These are phyloP conservation scores for Syncephalastrum contaminatum DNA, from an alignment of 371 early-diverging fungal species.

Conservation along the genomic window DNA sequence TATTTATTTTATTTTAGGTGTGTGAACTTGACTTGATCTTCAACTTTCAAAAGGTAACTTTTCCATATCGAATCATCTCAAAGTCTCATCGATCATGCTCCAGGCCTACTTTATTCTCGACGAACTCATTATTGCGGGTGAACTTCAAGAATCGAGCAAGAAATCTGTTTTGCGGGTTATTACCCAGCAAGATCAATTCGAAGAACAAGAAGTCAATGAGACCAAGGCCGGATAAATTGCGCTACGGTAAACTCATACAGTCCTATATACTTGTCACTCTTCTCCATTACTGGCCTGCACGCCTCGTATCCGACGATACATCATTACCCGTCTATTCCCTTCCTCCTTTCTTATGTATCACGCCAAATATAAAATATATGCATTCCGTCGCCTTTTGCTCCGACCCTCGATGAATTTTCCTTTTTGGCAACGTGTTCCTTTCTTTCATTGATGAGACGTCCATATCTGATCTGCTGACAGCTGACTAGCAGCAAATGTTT, in stretches of 20 bases:
- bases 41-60: conserved; percentile 78
- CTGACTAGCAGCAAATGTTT: too few species aligned
- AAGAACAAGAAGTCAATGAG: conserved; percentile 70
- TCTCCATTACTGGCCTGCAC: too few species aligned
- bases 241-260: too few species aligned
- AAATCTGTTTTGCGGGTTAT: conserved; percentile 75
- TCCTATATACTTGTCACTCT: too few species aligned
- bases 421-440: background rate
- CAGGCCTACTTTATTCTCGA: conserved; percentile 85
- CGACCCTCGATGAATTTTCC: background rate
- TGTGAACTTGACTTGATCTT: conserved; percentile 90
- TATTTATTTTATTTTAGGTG: conserved; percentile 45
- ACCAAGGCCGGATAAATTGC: conserved; percentile 35
- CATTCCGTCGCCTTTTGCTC: background rate
- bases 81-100: background rate
- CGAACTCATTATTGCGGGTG: conserved; percentile 82
- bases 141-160: conserved; percentile 82
- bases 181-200: conserved; percentile 75
- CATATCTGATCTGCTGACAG: too few species aligned
- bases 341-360: background rate
- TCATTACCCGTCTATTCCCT: background rate
- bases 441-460: too few species aligned
- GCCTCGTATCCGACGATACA: too few species aligned
- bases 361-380: background rate
- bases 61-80: background rate